Evolutionary conservation across 306 rosid species (phyloP), one percentile per base, ranked within the genome.

Genomic region (Dalbergia oliveri): DNA sequence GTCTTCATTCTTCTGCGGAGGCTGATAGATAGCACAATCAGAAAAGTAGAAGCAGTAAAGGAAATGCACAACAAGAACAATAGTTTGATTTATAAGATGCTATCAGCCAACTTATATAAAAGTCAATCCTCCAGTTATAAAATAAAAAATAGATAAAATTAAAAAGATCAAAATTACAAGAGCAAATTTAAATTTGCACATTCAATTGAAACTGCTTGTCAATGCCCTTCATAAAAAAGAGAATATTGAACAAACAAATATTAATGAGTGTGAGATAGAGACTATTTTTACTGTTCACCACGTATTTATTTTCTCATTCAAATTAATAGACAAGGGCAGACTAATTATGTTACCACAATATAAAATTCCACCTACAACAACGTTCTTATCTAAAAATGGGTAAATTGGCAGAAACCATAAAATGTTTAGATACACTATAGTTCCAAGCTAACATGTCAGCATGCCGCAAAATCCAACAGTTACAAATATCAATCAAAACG

Each of bases 1-100:
- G 77, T 92, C 98, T 67, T 92, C 97, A 8, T 87, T 50, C 84
- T 94, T 94, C 87, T 89, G 87, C 73, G 89, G 89, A 54, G 89
- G 35, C 93, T 80, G 78, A 78, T 75, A 14, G 65, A 79, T 13
- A 81, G 51, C 12, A 49, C 39, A 73, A 65, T 75, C 63, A 82
- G 77, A 70, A 62, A 63, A 87, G 53, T 34, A 51, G 50, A 50
- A 43, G 13, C 11, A 63, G 5, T 18, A 45, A 44, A 73, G 61
- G 56, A 74, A 66, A 73, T 37, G 33, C 37, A 77, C 68, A 73
- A 81, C 71, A 80, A 80, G 13, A 13, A 47, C 47, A 56, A 37
- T 19, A 37, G 64, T 18, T 41, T 26, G 13, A 47, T 58, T 21
- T n/a, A 14, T 45, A 63, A 77, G 34, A 69, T 43, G 56, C 18